Conservation (phyloP, 192 early-diverging fungal species). For the Entomortierella beljakovae region DNA sequence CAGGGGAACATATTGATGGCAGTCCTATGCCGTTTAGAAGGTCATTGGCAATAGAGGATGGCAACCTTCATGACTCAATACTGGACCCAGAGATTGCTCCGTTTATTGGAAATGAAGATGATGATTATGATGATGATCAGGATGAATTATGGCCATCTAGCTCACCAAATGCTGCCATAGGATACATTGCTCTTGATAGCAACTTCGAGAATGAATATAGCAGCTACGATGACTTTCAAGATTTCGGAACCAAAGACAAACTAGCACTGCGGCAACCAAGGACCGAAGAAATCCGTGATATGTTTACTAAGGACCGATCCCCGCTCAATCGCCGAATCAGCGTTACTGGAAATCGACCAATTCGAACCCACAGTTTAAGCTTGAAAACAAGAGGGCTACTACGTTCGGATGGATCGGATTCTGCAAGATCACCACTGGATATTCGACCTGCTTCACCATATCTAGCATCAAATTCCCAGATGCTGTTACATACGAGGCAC, state of each 20-base stretch:
- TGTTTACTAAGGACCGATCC: constrained; percentile 62
- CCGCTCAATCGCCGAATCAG: constrained; percentile 59
- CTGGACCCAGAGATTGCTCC: constrained; percentile 71
- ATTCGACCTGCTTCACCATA: constrained; percentile 51
- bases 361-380: constrained; percentile 45
- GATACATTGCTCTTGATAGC: constrained; percentile 31
- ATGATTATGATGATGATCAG: constrained; percentile 48
- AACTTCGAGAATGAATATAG: constrained; percentile 36
- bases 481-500: constrained; percentile 28
- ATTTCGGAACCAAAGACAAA: constrained; percentile 51
- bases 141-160: constrained; percentile 56
- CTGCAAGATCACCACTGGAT: constrained; percentile 50
- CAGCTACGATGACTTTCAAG: constrained; percentile 60
- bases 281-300: constrained; percentile 62
- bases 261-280: constrained; percentile 24
- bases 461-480: constrained; percentile 13
- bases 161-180: constrained; percentile 48
- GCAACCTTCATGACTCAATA: constrained; percentile 50
- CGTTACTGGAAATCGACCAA: constrained; percentile 53
- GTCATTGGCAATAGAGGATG: constrained; percentile 50
- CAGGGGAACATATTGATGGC: constrained; percentile 37
- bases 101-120: constrained; percentile 73
- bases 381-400: constrained; percentile 51
- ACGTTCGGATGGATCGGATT: constrained; percentile 52
- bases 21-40: constrained; percentile 61